phyloP scores from a whole-genome alignment of 352 stramenopile genomes.

The Phytophthora gonapodyides region DNA sequence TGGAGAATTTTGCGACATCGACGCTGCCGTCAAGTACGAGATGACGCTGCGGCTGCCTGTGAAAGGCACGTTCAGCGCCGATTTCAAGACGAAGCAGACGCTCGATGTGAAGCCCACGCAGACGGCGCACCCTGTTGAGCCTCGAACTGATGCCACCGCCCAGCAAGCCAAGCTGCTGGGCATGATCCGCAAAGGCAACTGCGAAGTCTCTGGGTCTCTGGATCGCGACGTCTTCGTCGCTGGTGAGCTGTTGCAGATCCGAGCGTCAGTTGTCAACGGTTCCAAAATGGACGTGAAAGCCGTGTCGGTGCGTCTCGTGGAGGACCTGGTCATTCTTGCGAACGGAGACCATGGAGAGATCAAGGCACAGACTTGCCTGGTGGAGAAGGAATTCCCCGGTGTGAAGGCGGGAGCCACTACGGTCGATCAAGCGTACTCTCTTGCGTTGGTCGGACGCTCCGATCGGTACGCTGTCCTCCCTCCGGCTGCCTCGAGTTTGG shows the following conservation, averaged over 20 bases:
- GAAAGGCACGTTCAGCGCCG: constrained; percentile 24
- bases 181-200: constrained; percentile 30
- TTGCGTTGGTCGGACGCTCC: constrained; percentile 25
- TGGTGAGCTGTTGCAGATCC: constrained; percentile 30
- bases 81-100: constrained; percentile 19
- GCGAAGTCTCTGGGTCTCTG: constrained; percentile 27
- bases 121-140: constrained; percentile 22
- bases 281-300: constrained; percentile 29
- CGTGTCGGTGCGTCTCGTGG: constrained; percentile 21
- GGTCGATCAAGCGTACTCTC: constrained; percentile 23
- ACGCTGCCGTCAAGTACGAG: constrained; percentile 32
- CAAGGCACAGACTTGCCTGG: constrained; percentile 21
- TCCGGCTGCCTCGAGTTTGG: constrained; percentile 21
- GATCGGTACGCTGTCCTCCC: constrained; percentile 21
- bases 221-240: constrained; percentile 27
- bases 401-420: constrained; percentile 22
- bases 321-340: constrained; percentile 25
- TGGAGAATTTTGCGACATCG: constrained; percentile 33
- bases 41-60: constrained; percentile 31
- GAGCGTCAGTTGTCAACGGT: constrained; percentile 27
- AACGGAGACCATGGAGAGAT: constrained; percentile 20
- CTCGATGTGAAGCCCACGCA: constrained; percentile 17
- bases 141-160: constrained; percentile 13
- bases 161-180: constrained; percentile 28
- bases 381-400: constrained; percentile 23